Percentiles rank a stretch among this genome's conserved stretches.
These are phyloP conservation scores for Ustulina deusta DNA, from an alignment of 2,329 filamentous ascomycete genomes.

Conservation along the genomic window DNA sequence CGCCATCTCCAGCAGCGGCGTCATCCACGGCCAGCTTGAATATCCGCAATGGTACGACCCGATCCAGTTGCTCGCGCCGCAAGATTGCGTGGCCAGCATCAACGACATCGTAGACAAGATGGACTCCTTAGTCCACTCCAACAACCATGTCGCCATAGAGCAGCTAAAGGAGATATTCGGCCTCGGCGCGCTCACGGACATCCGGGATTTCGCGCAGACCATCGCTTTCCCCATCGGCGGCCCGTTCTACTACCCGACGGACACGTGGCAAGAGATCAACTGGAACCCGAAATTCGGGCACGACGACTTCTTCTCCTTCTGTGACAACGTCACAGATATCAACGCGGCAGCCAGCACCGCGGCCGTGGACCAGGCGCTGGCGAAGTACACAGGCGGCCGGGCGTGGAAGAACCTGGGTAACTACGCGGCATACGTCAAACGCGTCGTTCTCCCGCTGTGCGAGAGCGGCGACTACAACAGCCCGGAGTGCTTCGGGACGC, in stretches of 20 bases:
- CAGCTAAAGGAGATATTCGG: conserved; percentile 62
- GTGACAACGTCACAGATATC: conserved; percentile 62
- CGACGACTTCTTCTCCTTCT: conserved; percentile 65
- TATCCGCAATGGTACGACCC: conserved; percentile 64
- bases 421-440: conserved; percentile 63
- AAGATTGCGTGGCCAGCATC: conserved; percentile 62
- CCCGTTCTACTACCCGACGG: conserved; percentile 59
- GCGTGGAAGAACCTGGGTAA: conserved; percentile 64
- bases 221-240: conserved; percentile 55
- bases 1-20: conserved; percentile 61
- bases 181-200: conserved; percentile 56
- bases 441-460: conserved; percentile 58
- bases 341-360: conserved; percentile 58
- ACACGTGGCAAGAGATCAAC: conserved; percentile 67
- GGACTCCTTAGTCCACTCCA: conserved; percentile 58
- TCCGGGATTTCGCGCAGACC: conserved; percentile 61
- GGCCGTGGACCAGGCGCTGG: conserved; percentile 58
- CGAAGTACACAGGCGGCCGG: conserved; percentile 62
- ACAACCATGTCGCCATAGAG: conserved; percentile 56
- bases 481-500: conserved; percentile 57
- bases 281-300: conserved; percentile 57
- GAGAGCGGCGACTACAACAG: conserved; percentile 56
- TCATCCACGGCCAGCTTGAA: conserved; percentile 56
- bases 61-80: conserved; percentile 61
- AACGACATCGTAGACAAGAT: conserved; percentile 63